Evolutionary conservation across 2,329 filamentous ascomycete genomes (phyloP).

Genomic region (Coniochaeta sp.): DNA sequence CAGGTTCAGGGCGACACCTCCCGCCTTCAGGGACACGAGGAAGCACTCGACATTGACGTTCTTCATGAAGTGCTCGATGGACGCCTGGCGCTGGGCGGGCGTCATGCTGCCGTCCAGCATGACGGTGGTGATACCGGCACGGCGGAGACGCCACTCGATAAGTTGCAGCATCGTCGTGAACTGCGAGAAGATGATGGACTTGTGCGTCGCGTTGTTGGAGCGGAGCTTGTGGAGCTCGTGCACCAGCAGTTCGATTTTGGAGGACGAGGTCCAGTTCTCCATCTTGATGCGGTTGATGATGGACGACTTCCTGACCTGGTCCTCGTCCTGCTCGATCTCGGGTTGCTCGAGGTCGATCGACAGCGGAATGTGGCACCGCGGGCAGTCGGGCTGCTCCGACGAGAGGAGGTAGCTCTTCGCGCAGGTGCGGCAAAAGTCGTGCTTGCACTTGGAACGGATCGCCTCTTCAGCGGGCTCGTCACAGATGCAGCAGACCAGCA

Average conservation of each 20-base stretch:
- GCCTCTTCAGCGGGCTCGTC: constrained; percentile 95
- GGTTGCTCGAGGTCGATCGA: constrained; percentile 92
- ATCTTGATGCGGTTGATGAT: constrained; percentile 99
- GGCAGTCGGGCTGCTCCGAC: constrained; percentile 73
- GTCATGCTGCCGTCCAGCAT: constrained; percentile 99
- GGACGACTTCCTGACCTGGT: constrained; percentile 82
- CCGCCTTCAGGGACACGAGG: constrained; percentile 90
- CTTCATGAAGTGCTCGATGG: constrained; percentile 94
- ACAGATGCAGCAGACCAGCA: constrained; percentile 88
- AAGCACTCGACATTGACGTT: constrained; percentile 94
- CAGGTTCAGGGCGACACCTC: constrained; percentile 89
- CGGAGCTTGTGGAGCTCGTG: constrained; percentile 90
- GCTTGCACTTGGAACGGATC: constrained; percentile 83
- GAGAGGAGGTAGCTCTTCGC: constrained; percentile 75
- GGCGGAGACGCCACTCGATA: constrained; percentile 91
- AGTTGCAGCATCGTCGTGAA: constrained; percentile 97
- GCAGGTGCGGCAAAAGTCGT: constrained; percentile 83
- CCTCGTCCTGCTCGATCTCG: constrained; percentile 87
- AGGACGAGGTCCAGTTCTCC: constrained; percentile 97
- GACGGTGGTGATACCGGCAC: constrained; percentile 95
- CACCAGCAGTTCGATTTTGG: constrained; percentile 94
- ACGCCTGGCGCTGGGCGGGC: constrained; percentile 83
- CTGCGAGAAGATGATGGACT: constrained; percentile 96
- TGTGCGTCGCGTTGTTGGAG: constrained; percentile 87
- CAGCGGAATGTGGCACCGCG: constrained; percentile 83